Evolutionary conservation across 352 stramenopile species (phyloP), one percentile per base, ranked within the genome.

Genomic region (Phytophthora ramorum): DNA sequence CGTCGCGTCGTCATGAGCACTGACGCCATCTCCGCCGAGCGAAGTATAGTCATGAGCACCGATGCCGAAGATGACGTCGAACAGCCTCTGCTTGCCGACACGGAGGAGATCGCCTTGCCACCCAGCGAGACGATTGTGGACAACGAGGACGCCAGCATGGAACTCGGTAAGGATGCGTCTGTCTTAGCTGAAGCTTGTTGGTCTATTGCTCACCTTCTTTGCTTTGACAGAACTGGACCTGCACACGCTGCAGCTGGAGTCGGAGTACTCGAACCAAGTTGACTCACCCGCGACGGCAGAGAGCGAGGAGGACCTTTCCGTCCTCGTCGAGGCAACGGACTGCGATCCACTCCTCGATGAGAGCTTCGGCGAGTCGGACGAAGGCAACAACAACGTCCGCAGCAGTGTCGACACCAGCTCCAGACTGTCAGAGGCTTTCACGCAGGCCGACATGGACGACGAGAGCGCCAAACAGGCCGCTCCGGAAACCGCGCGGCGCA

Each of bases 241-340:
- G 41, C 67, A 69, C 35, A 61, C 63, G 14, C 34, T 69, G 26
- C 30, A 51, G 24, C 17, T 64, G 41, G 43, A 66, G 22, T 76
- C 64, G 16, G 45, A 70, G 20, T 83, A 66, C 19, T 89, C 80
- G 13, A 91, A 91, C 62, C 82, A 89, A 38, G 80, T 67, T 43
- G 78, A 88, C 37, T 82, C 78, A 6, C 69, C 66, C 7, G 37
- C 20, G 37, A 55, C 43, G 9, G 53, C 38, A 19, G 44, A n/a
- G 7, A 73, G 51, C 14, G 45, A 71, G 17, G 44, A 50, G 37
- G 53, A 58, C 2, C 24, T 48, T 24, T 16, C 55, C 19, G 41
- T 37, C 4, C 40, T 64, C 10, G 38, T 71, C 5, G 50, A 45
- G 14, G 57, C 62, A 45, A 70, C 45, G 7, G 51, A 68, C 16